phyloP scores from a whole-genome alignment of 176 grass and related monocot species.

The Urochloa ruziziensis region DNA sequence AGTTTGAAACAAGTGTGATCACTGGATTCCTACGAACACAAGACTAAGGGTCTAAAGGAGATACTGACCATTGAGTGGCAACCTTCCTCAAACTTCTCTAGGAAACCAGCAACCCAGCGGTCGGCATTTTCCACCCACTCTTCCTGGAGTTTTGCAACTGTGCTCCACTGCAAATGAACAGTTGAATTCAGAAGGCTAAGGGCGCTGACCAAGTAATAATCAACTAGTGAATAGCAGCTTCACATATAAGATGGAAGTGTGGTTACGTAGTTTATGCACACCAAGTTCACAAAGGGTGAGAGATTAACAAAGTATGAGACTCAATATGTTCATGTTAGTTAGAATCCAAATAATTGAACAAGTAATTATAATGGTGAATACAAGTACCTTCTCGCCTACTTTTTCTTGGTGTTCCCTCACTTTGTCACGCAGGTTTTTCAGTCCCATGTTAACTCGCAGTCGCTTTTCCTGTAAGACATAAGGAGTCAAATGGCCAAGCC shows the following conservation, averaged over 20 bases:
- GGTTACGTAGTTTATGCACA: background rate
- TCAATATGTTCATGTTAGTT: background rate
- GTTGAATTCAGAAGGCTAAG: constrained; percentile 1
- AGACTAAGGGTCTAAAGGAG: background rate
- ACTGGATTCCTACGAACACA: background rate
- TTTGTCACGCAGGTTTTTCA: constrained; percentile 82
- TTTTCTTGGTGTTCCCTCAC: constrained; percentile 92
- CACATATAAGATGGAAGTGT: background rate
- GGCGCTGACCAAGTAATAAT: background rate
- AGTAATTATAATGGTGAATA: background rate
- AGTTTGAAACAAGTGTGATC: constrained; percentile 7
- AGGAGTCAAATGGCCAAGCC: background rate
- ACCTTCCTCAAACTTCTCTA: constrained; percentile 95
- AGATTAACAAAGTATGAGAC: background rate
- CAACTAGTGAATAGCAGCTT: background rate
- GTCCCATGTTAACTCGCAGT: constrained; percentile 92
- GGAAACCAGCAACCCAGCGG: constrained; percentile 96
- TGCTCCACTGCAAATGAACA: constrained; percentile 54
- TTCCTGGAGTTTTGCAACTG: constrained; percentile 81
- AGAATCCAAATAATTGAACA: background rate
- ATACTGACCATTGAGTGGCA: constrained; percentile 84
- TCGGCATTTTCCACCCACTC: constrained; percentile 99
- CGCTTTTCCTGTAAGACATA: constrained; percentile 73
- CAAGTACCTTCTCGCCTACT: constrained; percentile 86
- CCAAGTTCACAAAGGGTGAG: background rate